Evolutionary conservation across 441 rosid species (phyloP).

Genomic region (Syzygium syzygioides): DNA sequence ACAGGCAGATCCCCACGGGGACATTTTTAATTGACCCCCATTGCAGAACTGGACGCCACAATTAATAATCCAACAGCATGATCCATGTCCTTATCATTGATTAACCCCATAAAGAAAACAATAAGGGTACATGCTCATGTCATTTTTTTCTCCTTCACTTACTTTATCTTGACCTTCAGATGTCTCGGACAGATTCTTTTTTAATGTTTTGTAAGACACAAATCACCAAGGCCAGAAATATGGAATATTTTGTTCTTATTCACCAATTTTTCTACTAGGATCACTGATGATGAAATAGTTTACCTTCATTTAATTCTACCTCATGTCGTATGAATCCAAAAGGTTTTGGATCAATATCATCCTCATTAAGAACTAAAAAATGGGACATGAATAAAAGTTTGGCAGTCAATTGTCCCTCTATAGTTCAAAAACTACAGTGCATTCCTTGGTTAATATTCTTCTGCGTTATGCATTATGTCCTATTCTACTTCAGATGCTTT

Average conservation of each 20-base stretch:
- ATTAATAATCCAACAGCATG: neutral
- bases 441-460: neutral
- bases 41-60: neutral
- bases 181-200: neutral
- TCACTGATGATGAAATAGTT: neutral
- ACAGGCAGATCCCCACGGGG: neutral
- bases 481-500: neutral
- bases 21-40: neutral
- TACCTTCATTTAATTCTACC: neutral
- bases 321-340: neutral
- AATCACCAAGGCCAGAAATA: neutral
- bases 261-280: neutral
- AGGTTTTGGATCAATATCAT: neutral
- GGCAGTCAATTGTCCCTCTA: neutral
- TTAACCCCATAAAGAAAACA: neutral
- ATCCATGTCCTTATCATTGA: neutral
- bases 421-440: neutral
- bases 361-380: neutral
- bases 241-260: neutral
- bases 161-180: neutral
- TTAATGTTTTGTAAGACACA: neutral
- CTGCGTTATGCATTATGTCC: neutral
- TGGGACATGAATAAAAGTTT: neutral
- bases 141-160: neutral
- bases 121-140: neutral